Evolutionary conservation across 345 rosid genomes (phyloP).

Genomic region (Hibiscus tridactylites): DNA sequence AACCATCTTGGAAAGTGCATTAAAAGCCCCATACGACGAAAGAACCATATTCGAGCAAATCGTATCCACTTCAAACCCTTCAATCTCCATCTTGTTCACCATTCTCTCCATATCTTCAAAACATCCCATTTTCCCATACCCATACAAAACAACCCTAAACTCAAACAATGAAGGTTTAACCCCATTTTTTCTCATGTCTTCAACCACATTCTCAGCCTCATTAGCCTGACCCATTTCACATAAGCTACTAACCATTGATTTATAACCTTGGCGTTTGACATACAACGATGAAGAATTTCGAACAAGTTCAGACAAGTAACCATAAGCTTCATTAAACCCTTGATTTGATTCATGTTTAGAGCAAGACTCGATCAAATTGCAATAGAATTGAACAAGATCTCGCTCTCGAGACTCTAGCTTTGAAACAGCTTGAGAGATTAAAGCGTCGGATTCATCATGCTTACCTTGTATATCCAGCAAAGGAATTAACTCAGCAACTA

Average conservation of each 20-base stretch:
- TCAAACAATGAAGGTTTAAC: slow-evolving; percentile 44
- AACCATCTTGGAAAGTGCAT: slow-evolving; percentile 45
- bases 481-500: slow-evolving; percentile 59
- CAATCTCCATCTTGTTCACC: slow-evolving; percentile 34
- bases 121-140: slow-evolving; percentile 64
- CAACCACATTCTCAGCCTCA: slow-evolving; percentile 49
- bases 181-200: slow-evolving; percentile 38
- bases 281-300: slow-evolving; percentile 43
- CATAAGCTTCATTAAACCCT: slow-evolving; percentile 42
- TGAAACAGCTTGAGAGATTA: slow-evolving; percentile 37
- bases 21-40: slow-evolving; percentile 56
- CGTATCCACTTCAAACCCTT: slow-evolving; percentile 47
- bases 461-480: slow-evolving; percentile 49
- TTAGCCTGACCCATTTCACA: slow-evolving; percentile 55
- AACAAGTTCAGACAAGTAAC: slow-evolving; percentile 32
- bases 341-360: slow-evolving; percentile 29
- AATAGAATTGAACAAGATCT: slow-evolving; percentile 39
- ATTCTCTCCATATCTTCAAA: slow-evolving; percentile 56
- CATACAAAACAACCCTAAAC: slow-evolving; percentile 39
- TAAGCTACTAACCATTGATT: slow-evolving; percentile 51
- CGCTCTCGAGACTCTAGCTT: slow-evolving; percentile 44
- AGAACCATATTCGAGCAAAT: slow-evolving; percentile 74
- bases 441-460: slow-evolving; percentile 31
- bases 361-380: slow-evolving; percentile 52
- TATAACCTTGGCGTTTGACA: slow-evolving; percentile 51